phyloP scores from a whole-genome alignment of 495 filamentous ascomycete genomes.

The Ramalina intermedia region DNA sequence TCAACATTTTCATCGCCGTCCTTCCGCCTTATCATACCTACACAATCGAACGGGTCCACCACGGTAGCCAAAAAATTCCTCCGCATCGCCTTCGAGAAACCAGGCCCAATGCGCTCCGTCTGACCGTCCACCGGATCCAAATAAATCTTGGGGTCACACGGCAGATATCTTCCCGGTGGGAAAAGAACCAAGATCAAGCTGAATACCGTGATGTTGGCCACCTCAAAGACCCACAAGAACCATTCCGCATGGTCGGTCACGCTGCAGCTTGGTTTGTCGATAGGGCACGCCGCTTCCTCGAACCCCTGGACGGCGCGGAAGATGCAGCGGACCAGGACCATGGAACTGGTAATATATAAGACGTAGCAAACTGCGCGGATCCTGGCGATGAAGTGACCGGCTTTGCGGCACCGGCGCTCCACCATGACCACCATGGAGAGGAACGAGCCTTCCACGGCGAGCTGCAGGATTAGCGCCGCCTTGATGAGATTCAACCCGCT shows the following conservation, averaged over 20 bases:
- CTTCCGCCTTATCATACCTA: conserved; percentile 29
- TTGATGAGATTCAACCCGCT: conserved; percentile 46
- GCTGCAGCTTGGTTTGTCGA: conserved; percentile 14
- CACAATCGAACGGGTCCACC: conserved; percentile 53
- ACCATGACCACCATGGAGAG: conserved; percentile 42
- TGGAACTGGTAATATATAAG: conserved; percentile 44
- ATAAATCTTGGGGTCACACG: conserved; percentile 48
- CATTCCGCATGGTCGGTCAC: conserved; percentile 43
- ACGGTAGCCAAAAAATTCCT: conserved; percentile 39
- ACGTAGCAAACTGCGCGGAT: conserved; percentile 43
- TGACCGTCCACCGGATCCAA: conserved; percentile 43
- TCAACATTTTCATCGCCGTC: conserved; percentile 32
- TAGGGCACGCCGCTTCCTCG: conserved; percentile 26
- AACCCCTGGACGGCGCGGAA: conserved; percentile 55
- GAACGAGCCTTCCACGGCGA: conserved; percentile 48
- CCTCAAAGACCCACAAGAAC: conserved; percentile 64
- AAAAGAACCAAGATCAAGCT: conserved; percentile 44
- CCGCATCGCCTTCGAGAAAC: conserved; percentile 36
- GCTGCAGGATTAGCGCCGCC: conserved; percentile 51
- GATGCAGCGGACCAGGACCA: conserved; percentile 49
- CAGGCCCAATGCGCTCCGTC: conserved; percentile 49
- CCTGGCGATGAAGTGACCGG: conserved; percentile 37
- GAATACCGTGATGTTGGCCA: conserved; percentile 47
- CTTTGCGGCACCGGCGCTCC: conserved; percentile 40
- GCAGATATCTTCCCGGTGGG: conserved; percentile 48